Evolutionary conservation across 2,329 filamentous ascomycete genomes (phyloP).

Genomic region (Diplodia intermedia): DNA sequence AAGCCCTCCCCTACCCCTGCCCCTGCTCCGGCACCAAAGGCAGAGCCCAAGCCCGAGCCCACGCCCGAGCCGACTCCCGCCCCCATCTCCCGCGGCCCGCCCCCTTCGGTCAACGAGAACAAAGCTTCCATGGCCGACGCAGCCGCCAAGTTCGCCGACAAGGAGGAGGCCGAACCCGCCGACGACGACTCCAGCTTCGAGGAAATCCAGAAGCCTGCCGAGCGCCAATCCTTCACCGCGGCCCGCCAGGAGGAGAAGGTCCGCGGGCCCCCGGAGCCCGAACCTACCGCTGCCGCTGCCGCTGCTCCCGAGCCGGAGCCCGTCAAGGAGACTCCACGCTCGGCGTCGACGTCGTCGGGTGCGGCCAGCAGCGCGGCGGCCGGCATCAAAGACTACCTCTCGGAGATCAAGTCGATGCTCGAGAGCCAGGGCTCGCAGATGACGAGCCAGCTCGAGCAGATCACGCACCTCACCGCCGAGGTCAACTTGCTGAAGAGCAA

Average conservation of each 20-base stretch:
- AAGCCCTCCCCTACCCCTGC: slow-evolving; percentile 57
- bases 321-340: slow-evolving; percentile 13
- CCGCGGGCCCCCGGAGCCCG: slow-evolving; percentile 37
- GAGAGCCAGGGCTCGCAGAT: slow-evolving; percentile 80
- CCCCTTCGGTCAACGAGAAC: slow-evolving; percentile 80
- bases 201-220: slow-evolving; percentile 77
- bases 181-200: slow-evolving; percentile 84
- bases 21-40: slow-evolving; percentile 60
- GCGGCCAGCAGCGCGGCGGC: slow-evolving; percentile 56
- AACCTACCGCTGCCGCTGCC: slow-evolving; percentile 45
- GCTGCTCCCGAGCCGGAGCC: slow-evolving; percentile 55
- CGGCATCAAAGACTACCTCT: slow-evolving; percentile 69
- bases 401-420: slow-evolving; percentile 78
- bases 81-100: slow-evolving; percentile 56
- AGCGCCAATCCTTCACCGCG: slow-evolving; percentile 58
- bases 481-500: slow-evolving; percentile 77
- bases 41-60: slow-evolving; percentile 57
- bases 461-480: slow-evolving; percentile 71
- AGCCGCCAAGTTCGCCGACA: slow-evolving; percentile 85
- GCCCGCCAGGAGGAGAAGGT: slow-evolving; percentile 51
- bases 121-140: slow-evolving; percentile 84
- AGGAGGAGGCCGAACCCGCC: slow-evolving; percentile 67
- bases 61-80: slow-evolving; percentile 55
- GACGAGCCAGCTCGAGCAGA: slow-evolving; percentile 76
- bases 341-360: slow-evolving; percentile 46